A percentile compares a stretch with the other conserved stretches of the same genome.
Conservation (phyloP, 768 basidiomycete genomes). For the Mycena alexandri region DNA sequence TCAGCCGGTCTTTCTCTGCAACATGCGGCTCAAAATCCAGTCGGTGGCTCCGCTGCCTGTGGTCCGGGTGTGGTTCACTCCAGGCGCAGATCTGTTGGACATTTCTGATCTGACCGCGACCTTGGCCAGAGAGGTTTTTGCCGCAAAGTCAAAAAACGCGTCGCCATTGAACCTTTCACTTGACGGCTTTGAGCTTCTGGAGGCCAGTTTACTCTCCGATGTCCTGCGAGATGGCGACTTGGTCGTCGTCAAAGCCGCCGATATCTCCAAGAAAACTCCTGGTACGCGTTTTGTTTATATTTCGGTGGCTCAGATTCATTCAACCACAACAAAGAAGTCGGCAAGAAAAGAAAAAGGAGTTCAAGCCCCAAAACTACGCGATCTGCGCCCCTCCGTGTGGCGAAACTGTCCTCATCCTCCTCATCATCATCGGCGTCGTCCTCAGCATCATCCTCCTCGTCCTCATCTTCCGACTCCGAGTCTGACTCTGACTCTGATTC, state of each 20-base stretch:
- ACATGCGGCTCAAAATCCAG: slow-evolving; percentile 67
- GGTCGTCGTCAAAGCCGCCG: slow-evolving; percentile 48
- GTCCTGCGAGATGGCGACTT: slow-evolving; percentile 66
- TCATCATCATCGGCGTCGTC: slow-evolving; percentile 38
- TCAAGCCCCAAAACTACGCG: slow-evolving; percentile 18
- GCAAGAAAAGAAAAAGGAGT: slow-evolving; percentile 33
- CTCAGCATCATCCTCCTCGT: slow-evolving; percentile 34
- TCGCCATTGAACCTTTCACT: slow-evolving; percentile 47
- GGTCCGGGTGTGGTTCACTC: slow-evolving; percentile 66
- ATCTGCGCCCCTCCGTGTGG: slow-evolving; percentile 9
- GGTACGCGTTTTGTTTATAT: slow-evolving; percentile 23
- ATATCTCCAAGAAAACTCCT: not conserved
- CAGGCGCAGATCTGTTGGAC: slow-evolving; percentile 44
- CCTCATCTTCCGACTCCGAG: slow-evolving; percentile 39
- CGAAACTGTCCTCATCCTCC: slow-evolving; percentile 35
- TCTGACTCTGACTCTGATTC: slow-evolving; percentile 48
- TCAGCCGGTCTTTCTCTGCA: too few relatives aligned
- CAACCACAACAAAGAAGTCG: slow-evolving; percentile 8
- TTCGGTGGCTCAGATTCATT: slow-evolving; percentile 19
- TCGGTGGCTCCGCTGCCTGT: slow-evolving; percentile 60
- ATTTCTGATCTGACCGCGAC: slow-evolving; percentile 55
- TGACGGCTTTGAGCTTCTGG: slow-evolving; percentile 64
- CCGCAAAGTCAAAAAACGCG: slow-evolving; percentile 36
- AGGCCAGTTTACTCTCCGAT: slow-evolving; percentile 49
- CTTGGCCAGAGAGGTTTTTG: slow-evolving; percentile 51